These are phyloP conservation scores for Flaveria trinervia DNA, from an alignment of 129 eudicot genomes.

Conservation along the genomic window DNA sequence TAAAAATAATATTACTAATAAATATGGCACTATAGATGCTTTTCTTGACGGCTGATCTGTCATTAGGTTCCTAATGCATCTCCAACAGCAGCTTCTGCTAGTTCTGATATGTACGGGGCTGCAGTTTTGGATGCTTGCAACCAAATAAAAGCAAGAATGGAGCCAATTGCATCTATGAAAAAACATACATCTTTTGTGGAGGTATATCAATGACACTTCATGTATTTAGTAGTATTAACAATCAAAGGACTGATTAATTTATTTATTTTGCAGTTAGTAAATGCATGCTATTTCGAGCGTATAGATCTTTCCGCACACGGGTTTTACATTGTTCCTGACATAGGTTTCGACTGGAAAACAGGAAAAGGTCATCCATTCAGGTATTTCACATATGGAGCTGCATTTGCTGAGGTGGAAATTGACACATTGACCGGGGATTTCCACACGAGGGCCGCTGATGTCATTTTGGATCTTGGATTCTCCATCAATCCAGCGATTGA, in stretches of 20 bases:
- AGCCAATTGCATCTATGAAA: slow-evolving; percentile 58
- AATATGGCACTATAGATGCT: background rate
- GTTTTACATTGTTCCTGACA: slow-evolving; percentile 79
- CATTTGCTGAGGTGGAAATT: slow-evolving; percentile 94
- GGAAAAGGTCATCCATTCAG: slow-evolving; percentile 82
- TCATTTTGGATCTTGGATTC: slow-evolving; percentile 87
- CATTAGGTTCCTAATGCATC: slow-evolving; percentile 93
- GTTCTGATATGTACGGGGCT: slow-evolving; percentile 96
- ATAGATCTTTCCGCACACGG: slow-evolving; percentile 98
- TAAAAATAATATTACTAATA: background rate
- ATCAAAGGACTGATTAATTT: background rate
- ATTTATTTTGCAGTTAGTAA: slow-evolving; percentile 55
- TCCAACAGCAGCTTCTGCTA: slow-evolving; percentile 99
- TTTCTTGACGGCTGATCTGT: slow-evolving; percentile 23
- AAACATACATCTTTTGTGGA: slow-evolving; percentile 63
- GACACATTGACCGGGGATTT: slow-evolving; percentile 94
- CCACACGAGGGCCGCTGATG: slow-evolving; percentile 86
- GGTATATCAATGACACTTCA: slow-evolving; percentile 48
- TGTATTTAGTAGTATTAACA: background rate
- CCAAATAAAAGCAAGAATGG: slow-evolving; percentile 93
- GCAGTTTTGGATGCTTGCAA: slow-evolving; percentile 97
- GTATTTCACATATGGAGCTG: slow-evolving; percentile 96
- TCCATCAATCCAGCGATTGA: slow-evolving; percentile 97
- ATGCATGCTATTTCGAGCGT: slow-evolving; percentile 77
- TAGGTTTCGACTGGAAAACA: slow-evolving; percentile 81